phyloP scores from a whole-genome alignment of 2,329 filamentous ascomycete genomes.

The Fusarium chaquense region DNA sequence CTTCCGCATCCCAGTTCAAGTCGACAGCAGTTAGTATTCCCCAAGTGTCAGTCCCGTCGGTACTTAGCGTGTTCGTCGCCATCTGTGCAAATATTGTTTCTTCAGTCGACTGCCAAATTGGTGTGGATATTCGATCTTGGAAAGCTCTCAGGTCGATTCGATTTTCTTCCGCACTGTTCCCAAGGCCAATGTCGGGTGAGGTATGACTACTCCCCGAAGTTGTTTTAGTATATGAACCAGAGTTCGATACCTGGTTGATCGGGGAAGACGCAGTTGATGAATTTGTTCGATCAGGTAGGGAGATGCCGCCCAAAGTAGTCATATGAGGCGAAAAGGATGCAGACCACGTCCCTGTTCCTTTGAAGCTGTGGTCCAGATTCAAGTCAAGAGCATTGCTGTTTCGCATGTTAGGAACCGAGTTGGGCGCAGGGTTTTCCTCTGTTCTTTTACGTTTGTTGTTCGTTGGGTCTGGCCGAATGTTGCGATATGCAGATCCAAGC shows the following conservation, averaged over 20 bases:
- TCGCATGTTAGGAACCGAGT: conserved; percentile 9
- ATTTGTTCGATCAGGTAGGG: conserved; percentile 51
- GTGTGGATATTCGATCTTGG: conserved; percentile 49
- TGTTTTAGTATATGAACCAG: conserved; percentile 38
- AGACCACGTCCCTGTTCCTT: conserved; percentile 17
- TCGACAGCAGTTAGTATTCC: conserved; percentile 47
- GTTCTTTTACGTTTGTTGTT: conserved; percentile 52
- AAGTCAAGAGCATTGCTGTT: conserved; percentile 2
- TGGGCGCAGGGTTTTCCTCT: conserved; percentile 46
- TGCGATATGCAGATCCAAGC: conserved; percentile 52
- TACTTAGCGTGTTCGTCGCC: conserved; percentile 36
- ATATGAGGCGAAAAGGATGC: conserved; percentile 21
- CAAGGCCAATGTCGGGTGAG: conserved; percentile 50
- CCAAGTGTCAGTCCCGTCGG: conserved; percentile 47
- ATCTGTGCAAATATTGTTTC: conserved; percentile 49
- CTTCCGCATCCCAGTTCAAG: conserved; percentile 42
- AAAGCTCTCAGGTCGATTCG: conserved; percentile 51
- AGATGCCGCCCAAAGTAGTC: conserved; percentile 18
- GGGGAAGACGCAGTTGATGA: conserved; percentile 52
- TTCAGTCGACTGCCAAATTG: conserved; percentile 51
- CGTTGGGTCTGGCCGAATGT: conserved; percentile 41
- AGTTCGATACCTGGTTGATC: conserved; percentile 39
- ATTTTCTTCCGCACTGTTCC: conserved; percentile 55
- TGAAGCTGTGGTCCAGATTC: conserved; percentile 10
- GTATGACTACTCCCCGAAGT: conserved; percentile 49